Percentiles rank a stretch among this genome's conserved stretches.
Evolutionary conservation across 2,329 filamentous ascomycete genomes (phyloP).

Genomic region (Cercospora beticola): DNA sequence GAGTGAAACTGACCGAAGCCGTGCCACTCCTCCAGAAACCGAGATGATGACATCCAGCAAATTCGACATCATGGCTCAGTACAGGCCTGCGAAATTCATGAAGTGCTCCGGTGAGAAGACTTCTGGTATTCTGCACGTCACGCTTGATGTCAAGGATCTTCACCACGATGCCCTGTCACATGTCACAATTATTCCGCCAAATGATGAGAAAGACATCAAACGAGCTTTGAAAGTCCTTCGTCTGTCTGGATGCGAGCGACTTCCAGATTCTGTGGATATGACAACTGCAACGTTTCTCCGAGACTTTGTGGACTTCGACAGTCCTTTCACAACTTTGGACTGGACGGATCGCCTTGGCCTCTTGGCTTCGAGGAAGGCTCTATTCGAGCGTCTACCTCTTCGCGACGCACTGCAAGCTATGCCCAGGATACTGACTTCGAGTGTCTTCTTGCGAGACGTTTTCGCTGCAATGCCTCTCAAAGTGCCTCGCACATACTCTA

Average conservation of each 20-base stretch:
- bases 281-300: neutral
- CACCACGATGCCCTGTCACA: slow-evolving; percentile 2
- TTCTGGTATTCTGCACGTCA: slow-evolving; percentile 7
- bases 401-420: neutral
- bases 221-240: neutral
- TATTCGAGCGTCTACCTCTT: neutral
- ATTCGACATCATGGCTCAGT: neutral
- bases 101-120: neutral
- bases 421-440: neutral
- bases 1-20: too few relatives aligned
- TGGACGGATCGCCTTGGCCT: neutral
- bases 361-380: neutral
- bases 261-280: neutral
- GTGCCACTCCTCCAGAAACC: neutral
- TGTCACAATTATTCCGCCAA: slow-evolving; percentile 2
- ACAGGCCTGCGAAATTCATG: neutral
- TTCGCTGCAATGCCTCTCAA: neutral
- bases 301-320: neutral
- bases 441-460: neutral
- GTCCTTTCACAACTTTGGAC: neutral
- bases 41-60: neutral
- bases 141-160: slow-evolving; percentile 1
- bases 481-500: neutral
- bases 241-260: neutral
- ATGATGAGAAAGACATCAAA: neutral